Base-by-base conservation (phyloP, 2,329 filamentous ascomycete genomes). In the Sclerotinia spermophila region DNA sequence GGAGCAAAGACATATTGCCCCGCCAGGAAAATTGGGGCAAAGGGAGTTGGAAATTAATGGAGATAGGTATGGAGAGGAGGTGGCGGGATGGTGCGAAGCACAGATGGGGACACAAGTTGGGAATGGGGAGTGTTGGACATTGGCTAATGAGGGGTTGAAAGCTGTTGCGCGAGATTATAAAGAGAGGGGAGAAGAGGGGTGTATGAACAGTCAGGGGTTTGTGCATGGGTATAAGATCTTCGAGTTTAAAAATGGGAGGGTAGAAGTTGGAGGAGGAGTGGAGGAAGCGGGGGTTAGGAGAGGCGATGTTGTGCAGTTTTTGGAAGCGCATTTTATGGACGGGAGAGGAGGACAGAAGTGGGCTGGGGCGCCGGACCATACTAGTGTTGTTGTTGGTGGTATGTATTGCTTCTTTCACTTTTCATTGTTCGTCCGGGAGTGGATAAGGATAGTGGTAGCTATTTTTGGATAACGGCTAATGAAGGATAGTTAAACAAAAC, bases 71-170 rank as follows among this genome's bases (percentile, higher is more conserved):
- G 77, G 76, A 4, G 72, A 76, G 10, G 69, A 73, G 30, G 73
- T 82, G 51, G 78, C 80, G 10, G 51, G 64, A 6, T 82, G 78
- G 77, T 77, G 77, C 42, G 74, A 79, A 64, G 70, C 71, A 5
- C 71, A 75, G 61, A 73, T 79, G 40, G 80, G 79, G 3, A 71
- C 70, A 17, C 74, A 78, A 70, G 79, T 82, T 5, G 81, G 80
- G 17, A 77, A 81, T 70, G 80, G 80, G 7, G 79, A 81, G 69
- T 81, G 80, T 69, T 81, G 80, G 80, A 80, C 80, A 5, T 74
- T 81, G 24, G 79, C 79, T 10, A 74, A 78, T 45, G 73, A 79
- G 48, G 79, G 76, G 5, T 73, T 81, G 5, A 70, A 75, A 48
- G 75, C 75, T 6, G 70, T 80, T 30, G 76, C 76, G 6, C 66